Conservation (phyloP, 768 basidiomycete species). For the Termitomyces sp. region DNA sequence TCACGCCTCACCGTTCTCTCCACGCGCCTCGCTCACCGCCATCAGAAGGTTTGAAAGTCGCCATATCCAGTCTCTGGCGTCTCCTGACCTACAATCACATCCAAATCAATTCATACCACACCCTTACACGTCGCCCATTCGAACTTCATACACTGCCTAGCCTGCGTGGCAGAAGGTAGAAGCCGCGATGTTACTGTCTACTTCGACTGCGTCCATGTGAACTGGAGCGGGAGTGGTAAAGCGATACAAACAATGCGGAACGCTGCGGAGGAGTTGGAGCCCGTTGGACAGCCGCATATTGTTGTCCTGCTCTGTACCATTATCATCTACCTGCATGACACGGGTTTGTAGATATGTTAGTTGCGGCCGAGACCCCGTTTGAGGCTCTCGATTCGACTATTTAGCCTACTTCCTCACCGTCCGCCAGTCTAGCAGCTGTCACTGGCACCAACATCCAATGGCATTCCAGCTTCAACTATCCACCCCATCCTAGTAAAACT, state of each 20-base stretch:
- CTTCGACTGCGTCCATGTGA: slow-evolving; percentile 6
- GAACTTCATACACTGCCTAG: slow-evolving; percentile 42
- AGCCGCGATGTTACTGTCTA: background rate
- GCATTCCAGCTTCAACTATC: no score
- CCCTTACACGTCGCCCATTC: slow-evolving; percentile 54
- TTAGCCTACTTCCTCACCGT: background rate
- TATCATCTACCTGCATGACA: slow-evolving; percentile 51
- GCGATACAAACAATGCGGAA: slow-evolving; percentile 33
- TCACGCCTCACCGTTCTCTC: slow-evolving; percentile 61
- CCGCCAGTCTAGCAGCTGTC: background rate
- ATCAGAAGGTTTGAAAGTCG: slow-evolving; percentile 49
- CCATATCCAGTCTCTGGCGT: slow-evolving; percentile 55
- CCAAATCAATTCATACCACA: background rate
- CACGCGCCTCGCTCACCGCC: slow-evolving; percentile 50
- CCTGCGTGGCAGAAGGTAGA: slow-evolving; percentile 13
- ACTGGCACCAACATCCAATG: no score
- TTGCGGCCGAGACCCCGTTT: slow-evolving; percentile 37
- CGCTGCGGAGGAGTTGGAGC: slow-evolving; percentile 10
- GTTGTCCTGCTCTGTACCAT: slow-evolving; percentile 51
- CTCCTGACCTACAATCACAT: slow-evolving; percentile 42
- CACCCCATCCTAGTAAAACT: slow-evolving; percentile 20
- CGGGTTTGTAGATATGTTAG: slow-evolving; percentile 42
- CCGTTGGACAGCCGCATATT: slow-evolving; percentile 30
- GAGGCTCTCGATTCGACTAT: background rate
- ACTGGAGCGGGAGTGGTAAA: slow-evolving; percentile 12